Percentiles rank a stretch among this genome's conserved stretches.
Evolutionary conservation across 768 basidiomycete genomes (phyloP).

Genomic region (Lentinula aciculospora): DNA sequence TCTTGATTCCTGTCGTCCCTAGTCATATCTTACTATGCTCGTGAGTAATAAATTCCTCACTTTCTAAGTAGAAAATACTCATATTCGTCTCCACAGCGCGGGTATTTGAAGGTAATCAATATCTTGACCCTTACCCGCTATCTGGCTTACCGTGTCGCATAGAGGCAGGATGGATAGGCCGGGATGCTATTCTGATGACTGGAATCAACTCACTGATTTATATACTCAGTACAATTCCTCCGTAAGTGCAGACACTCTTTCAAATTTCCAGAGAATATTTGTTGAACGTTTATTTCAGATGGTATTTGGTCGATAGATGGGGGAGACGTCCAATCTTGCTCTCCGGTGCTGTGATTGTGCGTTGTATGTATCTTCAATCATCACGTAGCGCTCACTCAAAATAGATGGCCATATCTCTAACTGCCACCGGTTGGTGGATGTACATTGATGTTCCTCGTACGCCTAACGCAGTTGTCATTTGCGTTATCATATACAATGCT

Average conservation of each 20-base stretch:
- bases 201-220: constrained; percentile 89
- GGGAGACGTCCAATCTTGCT: constrained; percentile 85
- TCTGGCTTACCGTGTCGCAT: constrained; percentile 11
- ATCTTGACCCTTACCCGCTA: not conserved
- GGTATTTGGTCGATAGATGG: constrained; percentile 92
- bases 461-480: constrained; percentile 80
- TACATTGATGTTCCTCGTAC: constrained; percentile 83
- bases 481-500: constrained; percentile 90
- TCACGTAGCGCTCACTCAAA: not conserved
- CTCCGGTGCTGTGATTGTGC: constrained; percentile 74
- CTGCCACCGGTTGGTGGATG: constrained; percentile 89
- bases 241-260: constrained; percentile 39
- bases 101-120: constrained; percentile 78
- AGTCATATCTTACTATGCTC: constrained; percentile 95
- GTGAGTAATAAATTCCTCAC: constrained; percentile 39
- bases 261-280: not conserved
- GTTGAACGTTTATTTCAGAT: constrained; percentile 39
- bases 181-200: constrained; percentile 93
- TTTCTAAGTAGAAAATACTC: not conserved
- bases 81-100: constrained; percentile 42
- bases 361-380: constrained; percentile 19
- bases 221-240: constrained; percentile 72
- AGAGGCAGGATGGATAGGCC: constrained; percentile 95
- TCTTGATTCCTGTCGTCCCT: not conserved
- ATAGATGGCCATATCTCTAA: constrained; percentile 79